Base-by-base conservation (phyloP, 1,284 basidiomycete genomes). In the Heterobasidion irregulare region DNA sequence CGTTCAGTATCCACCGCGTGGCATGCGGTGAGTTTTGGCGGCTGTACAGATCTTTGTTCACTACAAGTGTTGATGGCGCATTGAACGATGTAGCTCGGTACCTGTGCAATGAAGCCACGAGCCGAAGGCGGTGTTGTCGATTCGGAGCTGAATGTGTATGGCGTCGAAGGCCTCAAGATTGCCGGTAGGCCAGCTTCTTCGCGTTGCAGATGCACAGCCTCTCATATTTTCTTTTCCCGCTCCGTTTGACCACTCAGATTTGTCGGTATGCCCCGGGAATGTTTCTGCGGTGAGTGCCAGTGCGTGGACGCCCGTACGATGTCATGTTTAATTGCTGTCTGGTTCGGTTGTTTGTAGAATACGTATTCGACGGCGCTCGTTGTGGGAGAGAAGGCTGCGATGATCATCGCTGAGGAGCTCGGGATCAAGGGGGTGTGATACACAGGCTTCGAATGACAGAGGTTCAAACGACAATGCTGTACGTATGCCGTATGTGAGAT, bases 31-130 rank as follows among this genome's bases (percentile, higher is more conserved):
- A 59, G 76, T 15, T 47, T 15, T 18, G 32, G 7, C 15, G 13
- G 15, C 32, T 16, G 16, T 32, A 43, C 32, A 46, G 44, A 13
- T 8, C 19, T n/a, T 2, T 9, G 44, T 46, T 46, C 2, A 16
- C 8, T 44, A 5, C 6, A 26, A 5, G 26, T 26, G 26, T 5
- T 26, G 26, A 26, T 26, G 26, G 4, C 26, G 26, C 4, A 26
- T 26, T 41, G 35, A 36, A 7, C 50, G 2, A 19, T 10, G n/a
- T 56, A 82, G 80, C 70, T 82, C 35, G 82, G 82, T 15, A 88
- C 84, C 0, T 86, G 84, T 58, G 76, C 80, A 0, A 87, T 88
- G 84, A 84, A 81, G 63, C 72, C 78, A 0, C 73, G 77, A 26
- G 73, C 75, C 13, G 56, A 72, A 52, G 75, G 75, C 3, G 86